Conservation (phyloP, 768 basidiomycete genomes). For the Auriscalpium vulgare region DNA sequence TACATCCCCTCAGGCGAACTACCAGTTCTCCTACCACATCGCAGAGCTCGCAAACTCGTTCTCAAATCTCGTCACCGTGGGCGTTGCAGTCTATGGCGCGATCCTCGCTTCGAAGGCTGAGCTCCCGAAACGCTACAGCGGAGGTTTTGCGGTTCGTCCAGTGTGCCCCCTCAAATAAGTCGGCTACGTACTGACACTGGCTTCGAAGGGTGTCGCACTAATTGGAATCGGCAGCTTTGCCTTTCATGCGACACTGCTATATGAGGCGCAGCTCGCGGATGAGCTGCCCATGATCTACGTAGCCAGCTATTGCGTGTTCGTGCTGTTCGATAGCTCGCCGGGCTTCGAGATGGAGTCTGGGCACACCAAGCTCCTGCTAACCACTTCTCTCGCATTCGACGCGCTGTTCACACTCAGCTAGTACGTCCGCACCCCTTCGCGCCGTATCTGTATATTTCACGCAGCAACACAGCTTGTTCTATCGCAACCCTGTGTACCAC, state of each 20-base stretch:
- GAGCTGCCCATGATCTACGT: conserved; percentile 81
- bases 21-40: conserved; percentile 69
- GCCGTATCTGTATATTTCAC: neutral
- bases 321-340: conserved; percentile 49
- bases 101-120: conserved; percentile 20
- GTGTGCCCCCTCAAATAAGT: neutral
- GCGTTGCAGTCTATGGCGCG: conserved; percentile 44
- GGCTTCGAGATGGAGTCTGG: conserved; percentile 36
- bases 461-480: conserved; percentile 37
- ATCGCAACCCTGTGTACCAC: conserved; percentile 75
- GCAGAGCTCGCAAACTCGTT: conserved; percentile 68
- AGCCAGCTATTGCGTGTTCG: conserved; percentile 49
- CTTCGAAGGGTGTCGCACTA: conserved; percentile 49
- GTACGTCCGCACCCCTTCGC: conserved; percentile 34
- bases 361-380: conserved; percentile 34
- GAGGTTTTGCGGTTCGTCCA: conserved; percentile 23
- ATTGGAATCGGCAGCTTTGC: conserved; percentile 73
- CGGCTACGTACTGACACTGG: neutral
- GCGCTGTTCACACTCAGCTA: conserved; percentile 64
- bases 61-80: conserved; percentile 56
- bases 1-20: conserved; percentile 49
- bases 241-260: conserved; percentile 73
- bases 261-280: conserved; percentile 72
- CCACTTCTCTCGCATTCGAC: conserved; percentile 39
- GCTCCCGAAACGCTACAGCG: conserved; percentile 29